Base-by-base conservation (phyloP, 805 yeast species). In the Suhomyces pyralidae region DNA sequence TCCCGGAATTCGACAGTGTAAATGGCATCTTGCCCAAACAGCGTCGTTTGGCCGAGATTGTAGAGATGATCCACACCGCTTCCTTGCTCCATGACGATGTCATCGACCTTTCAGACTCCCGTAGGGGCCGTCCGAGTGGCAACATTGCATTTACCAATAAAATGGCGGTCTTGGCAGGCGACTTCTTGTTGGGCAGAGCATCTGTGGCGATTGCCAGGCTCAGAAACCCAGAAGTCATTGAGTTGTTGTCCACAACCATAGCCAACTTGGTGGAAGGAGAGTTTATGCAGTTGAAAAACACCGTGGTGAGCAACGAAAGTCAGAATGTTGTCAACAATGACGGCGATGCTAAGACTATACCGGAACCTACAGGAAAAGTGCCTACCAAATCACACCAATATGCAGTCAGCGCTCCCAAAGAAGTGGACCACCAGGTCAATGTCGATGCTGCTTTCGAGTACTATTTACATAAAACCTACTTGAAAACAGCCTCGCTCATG, bases 241-340 rank as follows among this genome's bases (percentile, higher is more conserved):
- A 94, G 73, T 78, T 94, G 55, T 83, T 94, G 75, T 91, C 97
- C 3, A 93, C 97, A 12, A 88, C 97, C 30, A 94, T 94, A 66
- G 99, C 98, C 10, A 94, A 94, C 67, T 78, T 94, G 55, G 98
- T 94, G 1, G 99, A 94, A 73, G 99, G 99, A 48, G 99, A 94
- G 73, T 93, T 94, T 68, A 94, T 94, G 98, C 99, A 94, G 73
- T 81, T 94, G 76, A 92, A 93, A 61, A 94, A 94, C 71, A 90
- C 97, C 0, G 94, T 92, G 7, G 73, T 87, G 42, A 70, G 61
- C 54, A 59, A 59, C 45, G 81, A 77, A 54, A 82, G 81, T 32
- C 65, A 77, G 48, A 65, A 74, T 30, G 66, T 70, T 45, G 68
- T 77, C 19, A 73, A 78, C 53, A 89, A 81, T 56, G 81, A 73